These are phyloP conservation scores for Linaria vulgaris DNA, from an alignment of 257 asterid species.

Conservation along the genomic window DNA sequence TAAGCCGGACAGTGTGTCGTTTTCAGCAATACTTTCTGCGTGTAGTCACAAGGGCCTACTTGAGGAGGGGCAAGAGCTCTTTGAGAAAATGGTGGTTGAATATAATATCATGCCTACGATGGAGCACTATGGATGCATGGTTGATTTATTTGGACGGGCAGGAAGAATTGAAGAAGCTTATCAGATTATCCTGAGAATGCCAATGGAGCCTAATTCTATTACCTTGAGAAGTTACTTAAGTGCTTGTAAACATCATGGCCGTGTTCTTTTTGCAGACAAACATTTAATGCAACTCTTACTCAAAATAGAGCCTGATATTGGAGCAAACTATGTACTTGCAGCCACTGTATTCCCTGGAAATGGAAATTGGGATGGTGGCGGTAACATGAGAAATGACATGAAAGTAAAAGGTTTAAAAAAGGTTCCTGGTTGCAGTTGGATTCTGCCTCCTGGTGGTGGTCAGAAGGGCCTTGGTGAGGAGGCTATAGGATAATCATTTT, in stretches of 20 bases:
- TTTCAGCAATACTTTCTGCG: constrained; percentile 63
- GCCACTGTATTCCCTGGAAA: constrained; percentile 33
- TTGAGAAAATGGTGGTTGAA: constrained; percentile 47
- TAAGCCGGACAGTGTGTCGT: constrained; percentile 52
- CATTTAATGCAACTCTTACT: constrained; percentile 42
- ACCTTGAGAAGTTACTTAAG: constrained; percentile 65
- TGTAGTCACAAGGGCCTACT: constrained; percentile 74
- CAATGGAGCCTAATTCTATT: constrained; percentile 58
- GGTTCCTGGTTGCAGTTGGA: constrained; percentile 65
- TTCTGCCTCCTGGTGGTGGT: constrained; percentile 29
- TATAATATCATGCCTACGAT: constrained; percentile 55
- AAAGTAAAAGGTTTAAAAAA: constrained; percentile 52
- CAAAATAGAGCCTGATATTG: constrained; percentile 56
- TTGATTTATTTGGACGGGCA: constrained; percentile 67
- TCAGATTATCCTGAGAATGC: constrained; percentile 51
- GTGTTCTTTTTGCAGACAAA: constrained; percentile 33
- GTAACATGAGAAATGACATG: constrained; percentile 46
- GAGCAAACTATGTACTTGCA: constrained; percentile 72
- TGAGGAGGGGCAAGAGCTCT: constrained; percentile 45
- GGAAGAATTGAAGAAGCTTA: constrained; percentile 72
- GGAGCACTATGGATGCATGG: constrained; percentile 85
- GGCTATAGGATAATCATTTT: not conserved
- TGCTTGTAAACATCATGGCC: constrained; percentile 57
- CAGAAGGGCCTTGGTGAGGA: constrained; percentile 17
- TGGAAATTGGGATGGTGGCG: constrained; percentile 29